Percentiles rank a stretch among this genome's conserved stretches.
phyloP scores from a whole-genome alignment of 768 basidiomycete species.

The Mycena crocata region DNA sequence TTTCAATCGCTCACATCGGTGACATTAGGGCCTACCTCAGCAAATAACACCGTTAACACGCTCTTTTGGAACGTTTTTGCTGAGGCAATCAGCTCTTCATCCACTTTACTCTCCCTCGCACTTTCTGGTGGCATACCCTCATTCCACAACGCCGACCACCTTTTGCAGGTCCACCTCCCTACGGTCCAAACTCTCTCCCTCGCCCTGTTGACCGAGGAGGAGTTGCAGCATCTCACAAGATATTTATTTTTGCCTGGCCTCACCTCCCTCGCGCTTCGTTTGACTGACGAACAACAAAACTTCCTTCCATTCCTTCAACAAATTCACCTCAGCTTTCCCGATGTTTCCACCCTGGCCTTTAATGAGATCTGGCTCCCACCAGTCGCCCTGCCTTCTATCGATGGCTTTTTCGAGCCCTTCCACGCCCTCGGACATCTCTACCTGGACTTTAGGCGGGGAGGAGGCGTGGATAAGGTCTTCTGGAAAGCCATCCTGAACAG shows the following conservation, averaged over 20 bases:
- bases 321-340: neutral
- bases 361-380: neutral
- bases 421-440: neutral
- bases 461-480: neutral
- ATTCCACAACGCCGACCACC: neutral
- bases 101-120: neutral
- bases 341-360: neutral
- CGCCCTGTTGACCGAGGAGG: neutral
- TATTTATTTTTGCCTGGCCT: neutral
- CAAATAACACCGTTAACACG: neutral
- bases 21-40: neutral
- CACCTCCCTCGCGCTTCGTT: neutral
- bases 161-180: neutral
- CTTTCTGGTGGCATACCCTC: neutral
- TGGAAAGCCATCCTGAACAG: neutral
- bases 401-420: neutral
- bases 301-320: neutral
- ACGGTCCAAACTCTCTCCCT: neutral
- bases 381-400: neutral
- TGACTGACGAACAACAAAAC: neutral
- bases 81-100: neutral
- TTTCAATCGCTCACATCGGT: neutral
- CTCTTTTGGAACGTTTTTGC: neutral
- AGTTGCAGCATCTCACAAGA: neutral
- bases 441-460: neutral